Conservation (phyloP, 345 rosid genomes). For the Arabidopsis arenosa region DNA sequence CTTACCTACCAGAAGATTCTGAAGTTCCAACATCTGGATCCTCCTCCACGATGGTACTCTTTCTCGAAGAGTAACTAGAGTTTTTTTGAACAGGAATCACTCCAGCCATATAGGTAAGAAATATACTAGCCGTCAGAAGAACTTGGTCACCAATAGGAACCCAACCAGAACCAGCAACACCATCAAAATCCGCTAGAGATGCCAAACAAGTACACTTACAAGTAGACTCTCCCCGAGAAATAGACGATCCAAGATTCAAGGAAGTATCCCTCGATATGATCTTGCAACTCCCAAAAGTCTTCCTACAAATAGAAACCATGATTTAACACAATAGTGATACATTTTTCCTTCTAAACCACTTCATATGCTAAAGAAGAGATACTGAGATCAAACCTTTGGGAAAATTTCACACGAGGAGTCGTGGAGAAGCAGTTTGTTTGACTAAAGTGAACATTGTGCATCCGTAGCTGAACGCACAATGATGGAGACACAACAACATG, state of each 20-base stretch:
- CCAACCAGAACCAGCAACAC: constrained; percentile 57
- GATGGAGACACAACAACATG: constrained; percentile 49
- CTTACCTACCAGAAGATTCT: constrained; percentile 91
- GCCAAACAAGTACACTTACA: constrained; percentile 54
- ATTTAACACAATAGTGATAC: neutral
- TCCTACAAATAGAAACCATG: constrained; percentile 46
- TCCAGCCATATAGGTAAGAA: constrained; percentile 85
- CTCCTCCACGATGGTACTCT: constrained; percentile 38
- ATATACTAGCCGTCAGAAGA: constrained; percentile 70
- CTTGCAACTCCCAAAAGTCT: constrained; percentile 46
- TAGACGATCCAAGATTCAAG: constrained; percentile 44
- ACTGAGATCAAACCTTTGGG: constrained; percentile 43
- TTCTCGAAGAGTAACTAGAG: constrained; percentile 45
- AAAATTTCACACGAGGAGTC: constrained; percentile 40
- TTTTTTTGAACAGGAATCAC: constrained; percentile 65
- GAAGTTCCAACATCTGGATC: constrained; percentile 47
- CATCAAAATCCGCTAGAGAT: constrained; percentile 60
- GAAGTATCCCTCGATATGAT: constrained; percentile 40
- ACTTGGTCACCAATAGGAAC: constrained; percentile 71
- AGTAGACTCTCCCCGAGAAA: constrained; percentile 39
- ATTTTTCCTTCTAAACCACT: neutral
- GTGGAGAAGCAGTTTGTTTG: constrained; percentile 32
- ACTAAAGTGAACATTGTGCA: constrained; percentile 40
- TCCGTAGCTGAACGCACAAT: constrained; percentile 53
- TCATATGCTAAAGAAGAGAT: neutral